Base-by-base conservation (phyloP, 2,329 filamentous ascomycete species). In the Scedosporium minutisporum region DNA sequence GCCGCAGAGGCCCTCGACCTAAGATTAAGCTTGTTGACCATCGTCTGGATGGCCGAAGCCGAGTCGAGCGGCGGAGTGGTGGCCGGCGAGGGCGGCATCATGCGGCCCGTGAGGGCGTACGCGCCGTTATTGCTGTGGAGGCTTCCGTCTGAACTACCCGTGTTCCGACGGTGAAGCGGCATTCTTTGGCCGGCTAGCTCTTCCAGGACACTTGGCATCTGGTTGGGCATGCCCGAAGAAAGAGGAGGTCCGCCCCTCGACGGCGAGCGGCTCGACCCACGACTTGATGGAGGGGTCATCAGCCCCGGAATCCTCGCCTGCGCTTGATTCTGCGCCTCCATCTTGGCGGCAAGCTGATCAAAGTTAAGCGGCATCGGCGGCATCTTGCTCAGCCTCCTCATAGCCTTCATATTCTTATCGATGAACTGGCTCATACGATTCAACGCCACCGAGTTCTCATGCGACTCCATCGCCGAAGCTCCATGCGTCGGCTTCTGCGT, bases 361-460 rank as follows among this genome's bases (percentile, higher is more conserved):
- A 75, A 73, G 12, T 67, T 70, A 64, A 72, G 65, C 25, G 69
- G 68, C 61, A 68, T 64, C 9, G 71, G 62, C 12, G 77, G 75
- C 67, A 78, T 69, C 59, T 72, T 75, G 67, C 74, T 77, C 6
- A 79, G 71, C 4, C 77, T 67, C 1, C 76, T 71, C 62, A 80
- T 78, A 6, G 76, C 72, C 25, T 73, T 73, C 70, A 73, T 75
- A 67, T 79, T 78, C 62, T 70, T 72, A 64, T 75, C 73, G 53
- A 79, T 73, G 66, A 79, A 79, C 42, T 63, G 71, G 12, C 75
- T 77, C 75, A 81, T 81, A 23, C 76, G 74, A 18, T 72, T 72
- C 58, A 80, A 67, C 3, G 79, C 78, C 27, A 71, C 73, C 14
- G 68, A 71, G 63, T 78, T 77, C 60, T 77, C 74, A 60, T 78